These are phyloP conservation scores for Drosera capensis DNA, from an alignment of 148 eudicot genomes.

Conservation along the genomic window DNA sequence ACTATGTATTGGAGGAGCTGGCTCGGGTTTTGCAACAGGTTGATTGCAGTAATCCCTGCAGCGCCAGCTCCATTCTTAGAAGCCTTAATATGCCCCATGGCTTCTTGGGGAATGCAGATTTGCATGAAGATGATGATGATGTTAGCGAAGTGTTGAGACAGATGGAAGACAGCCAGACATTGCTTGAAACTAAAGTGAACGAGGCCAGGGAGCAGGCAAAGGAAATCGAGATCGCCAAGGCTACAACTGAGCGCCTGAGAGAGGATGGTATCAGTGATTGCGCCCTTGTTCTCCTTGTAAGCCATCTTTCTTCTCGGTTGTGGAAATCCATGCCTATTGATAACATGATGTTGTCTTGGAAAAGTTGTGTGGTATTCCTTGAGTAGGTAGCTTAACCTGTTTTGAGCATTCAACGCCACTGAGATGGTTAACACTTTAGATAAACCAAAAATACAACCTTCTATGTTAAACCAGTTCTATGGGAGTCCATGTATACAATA, in stretches of 20 bases:
- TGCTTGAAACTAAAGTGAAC: conserved; percentile 38
- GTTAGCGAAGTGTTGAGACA: conserved; percentile 8
- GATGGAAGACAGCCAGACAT: conserved; percentile 26
- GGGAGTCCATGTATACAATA: too few species aligned
- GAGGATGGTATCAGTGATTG: conserved; percentile 80
- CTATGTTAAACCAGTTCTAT: too few species aligned
- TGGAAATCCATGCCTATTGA: too few species aligned
- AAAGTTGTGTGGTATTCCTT: too few species aligned
- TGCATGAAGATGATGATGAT: conserved; percentile 8
- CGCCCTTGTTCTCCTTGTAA: conserved; percentile 49
- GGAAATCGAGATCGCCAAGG: conserved; percentile 54
- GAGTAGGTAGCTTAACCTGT: too few species aligned
- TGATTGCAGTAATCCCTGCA: conserved; percentile 36
- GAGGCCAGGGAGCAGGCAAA: conserved; percentile 65
- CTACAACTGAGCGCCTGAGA: conserved; percentile 48
- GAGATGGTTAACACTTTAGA: too few species aligned
- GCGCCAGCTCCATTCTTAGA: conserved; percentile 61
- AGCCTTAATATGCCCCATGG: conserved; percentile 32
- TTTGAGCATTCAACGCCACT: too few species aligned
- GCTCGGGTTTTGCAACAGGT: conserved; percentile 41
- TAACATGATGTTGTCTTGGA: too few species aligned
- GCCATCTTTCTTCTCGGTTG: conserved; percentile 1
- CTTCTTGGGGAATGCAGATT: not conserved
- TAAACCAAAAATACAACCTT: too few species aligned
- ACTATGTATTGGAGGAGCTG: conserved; percentile 63